Evolutionary conservation across 208 protist species (phyloP), one percentile per base, ranked within the genome.

Genomic region (Acanthamoeba divionensis): DNA sequence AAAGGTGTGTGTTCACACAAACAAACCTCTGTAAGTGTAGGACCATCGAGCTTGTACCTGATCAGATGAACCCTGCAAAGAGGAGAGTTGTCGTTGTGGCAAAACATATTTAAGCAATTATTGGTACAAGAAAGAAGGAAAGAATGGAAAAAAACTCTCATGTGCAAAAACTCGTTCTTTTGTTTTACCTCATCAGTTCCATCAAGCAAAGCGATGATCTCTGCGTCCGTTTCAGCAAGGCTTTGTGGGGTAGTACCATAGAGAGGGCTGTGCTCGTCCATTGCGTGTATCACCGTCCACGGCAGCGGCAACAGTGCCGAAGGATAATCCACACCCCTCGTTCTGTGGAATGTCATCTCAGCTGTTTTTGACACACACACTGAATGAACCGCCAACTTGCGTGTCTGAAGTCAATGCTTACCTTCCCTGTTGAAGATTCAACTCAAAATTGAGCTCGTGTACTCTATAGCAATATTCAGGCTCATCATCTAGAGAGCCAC

Each of bases 361-460:
- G n/a, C n/a, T n/a, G n/a, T n/a, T n/a, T n/a, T n/a, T n/a, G n/a
- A n/a, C n/a, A n/a, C n/a, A n/a, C n/a, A n/a, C n/a, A n/a, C n/a
- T n/a, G n/a, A n/a, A n/a, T n/a, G n/a, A n/a, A n/a, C n/a, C n/a
- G n/a, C n/a, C n/a, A n/a, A n/a, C n/a, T n/a, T n/a, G n/a, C n/a
- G n/a, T n/a, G n/a, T n/a, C n/a, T n/a, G n/a, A n/a, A n/a, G n/a
- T n/a, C n/a, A n/a, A n/a, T n/a, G n/a, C n/a, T n/a, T 0, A 82
- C 77, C 77, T 65, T 24, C 38, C n/a, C 36, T 67, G 55, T 45
- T 55, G 44, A 6, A 36, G 54, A 36, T 87, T 69, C 10, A 87
- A 29, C 52, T 87, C 77, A 66, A 41, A 87, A n/a, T 87, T 87
- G 9, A 87, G 77, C 41, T 87, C 77, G 38, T 87, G 77, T 26